phyloP scores from a whole-genome alignment of 1,284 basidiomycete genomes.

The Meira miltonrushii region DNA sequence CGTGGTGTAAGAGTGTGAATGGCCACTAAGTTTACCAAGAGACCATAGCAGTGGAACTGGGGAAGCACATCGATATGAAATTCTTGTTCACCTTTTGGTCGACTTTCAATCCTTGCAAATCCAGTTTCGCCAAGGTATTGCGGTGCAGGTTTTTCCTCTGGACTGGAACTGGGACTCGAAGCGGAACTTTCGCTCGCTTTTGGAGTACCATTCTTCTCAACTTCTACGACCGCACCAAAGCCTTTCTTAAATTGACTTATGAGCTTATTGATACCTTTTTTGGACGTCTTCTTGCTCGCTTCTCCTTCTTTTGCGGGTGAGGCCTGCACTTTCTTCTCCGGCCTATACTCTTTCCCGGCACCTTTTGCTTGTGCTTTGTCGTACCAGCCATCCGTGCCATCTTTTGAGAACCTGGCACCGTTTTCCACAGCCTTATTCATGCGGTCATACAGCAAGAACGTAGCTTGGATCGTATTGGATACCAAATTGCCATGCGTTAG shows the following conservation, averaged over 20 bases:
- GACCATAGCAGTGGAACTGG: slow-evolving; percentile 51
- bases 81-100: slow-evolving; percentile 15
- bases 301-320: neutral
- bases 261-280: too few relatives aligned
- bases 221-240: neutral
- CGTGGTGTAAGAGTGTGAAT: slow-evolving; percentile 46
- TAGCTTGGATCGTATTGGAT: slow-evolving; percentile 46
- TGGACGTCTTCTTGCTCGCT: neutral
- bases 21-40: slow-evolving; percentile 40
- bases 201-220: neutral
- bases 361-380: slow-evolving; percentile 54
- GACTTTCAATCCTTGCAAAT: neutral
- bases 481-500: slow-evolving; percentile 46
- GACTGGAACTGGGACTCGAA: neutral
- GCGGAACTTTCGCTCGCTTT: neutral
- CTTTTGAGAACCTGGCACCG: slow-evolving; percentile 61
- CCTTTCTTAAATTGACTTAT: neutral
- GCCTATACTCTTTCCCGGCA: slow-evolving; percentile 31
- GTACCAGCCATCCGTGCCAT: slow-evolving; percentile 11
- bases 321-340: neutral
- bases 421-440: slow-evolving; percentile 40
- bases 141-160: neutral
- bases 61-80: slow-evolving; percentile 47
- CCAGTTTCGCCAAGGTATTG: neutral
- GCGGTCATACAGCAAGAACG: slow-evolving; percentile 39